A percentile compares a stretch with the other conserved stretches of the same genome.
Evolutionary conservation across 495 filamentous ascomycete genomes (phyloP).

Genomic region (Rhypophila decipiens): DNA sequence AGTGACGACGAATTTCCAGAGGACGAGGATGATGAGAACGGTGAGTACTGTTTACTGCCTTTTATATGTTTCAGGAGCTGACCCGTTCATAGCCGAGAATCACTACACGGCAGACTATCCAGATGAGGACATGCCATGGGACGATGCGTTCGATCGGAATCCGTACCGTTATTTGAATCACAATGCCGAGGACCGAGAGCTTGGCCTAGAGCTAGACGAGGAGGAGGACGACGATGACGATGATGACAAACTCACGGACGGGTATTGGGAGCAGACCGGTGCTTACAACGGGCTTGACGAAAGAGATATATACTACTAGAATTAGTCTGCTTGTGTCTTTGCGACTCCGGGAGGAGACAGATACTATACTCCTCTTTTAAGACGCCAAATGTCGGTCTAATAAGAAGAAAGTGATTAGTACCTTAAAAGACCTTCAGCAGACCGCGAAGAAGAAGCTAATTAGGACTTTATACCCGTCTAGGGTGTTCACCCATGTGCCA

Average conservation of each 20-base stretch:
- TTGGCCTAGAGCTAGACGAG: constrained; percentile 5
- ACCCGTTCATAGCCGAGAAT: constrained; percentile 42
- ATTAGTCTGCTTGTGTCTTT: no score
- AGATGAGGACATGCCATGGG: constrained; percentile 49
- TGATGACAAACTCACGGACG: constrained; percentile 15
- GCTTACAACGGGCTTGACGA: no score
- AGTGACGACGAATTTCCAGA: constrained; percentile 41
- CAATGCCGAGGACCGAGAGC: constrained; percentile 43
- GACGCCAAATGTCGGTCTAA: no score
- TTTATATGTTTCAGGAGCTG: background rate
- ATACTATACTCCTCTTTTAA: no score
- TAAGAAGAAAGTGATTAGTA: no score
- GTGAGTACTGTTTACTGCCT: constrained; percentile 20
- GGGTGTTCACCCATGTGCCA: no score
- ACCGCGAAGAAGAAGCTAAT: no score
- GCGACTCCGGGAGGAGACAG: no score
- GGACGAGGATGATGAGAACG: constrained; percentile 52
- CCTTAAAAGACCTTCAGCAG: no score
- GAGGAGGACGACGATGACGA: constrained; percentile 5
- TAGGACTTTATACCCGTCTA: no score
- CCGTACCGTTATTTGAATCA: constrained; percentile 38
- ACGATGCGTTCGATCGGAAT: constrained; percentile 43
- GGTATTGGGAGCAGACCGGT: constrained; percentile 1
- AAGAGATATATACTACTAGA: no score
- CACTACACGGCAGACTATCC: constrained; percentile 50